Evolutionary conservation across 768 basidiomycete species (phyloP).

Genomic region (Thelephora aurantiotincta): DNA sequence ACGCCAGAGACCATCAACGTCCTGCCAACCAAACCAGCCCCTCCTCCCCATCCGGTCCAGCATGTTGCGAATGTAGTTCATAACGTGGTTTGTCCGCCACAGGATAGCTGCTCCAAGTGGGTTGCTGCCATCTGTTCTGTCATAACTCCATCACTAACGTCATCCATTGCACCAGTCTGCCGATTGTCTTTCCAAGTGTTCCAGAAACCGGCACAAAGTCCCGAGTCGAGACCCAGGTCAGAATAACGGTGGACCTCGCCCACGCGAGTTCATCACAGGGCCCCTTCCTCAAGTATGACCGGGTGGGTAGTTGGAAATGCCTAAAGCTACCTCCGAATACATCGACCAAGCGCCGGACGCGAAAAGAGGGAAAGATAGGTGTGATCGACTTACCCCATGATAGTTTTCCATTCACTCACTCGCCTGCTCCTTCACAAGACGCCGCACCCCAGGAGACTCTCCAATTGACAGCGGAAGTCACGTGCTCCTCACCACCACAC

Average conservation of each 20-base stretch:
- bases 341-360: constrained; percentile 70
- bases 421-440: constrained; percentile 26
- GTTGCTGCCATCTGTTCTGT: constrained; percentile 14
- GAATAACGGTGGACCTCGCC: constrained; percentile 69
- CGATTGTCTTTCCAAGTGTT: constrained; percentile 74
- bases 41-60: constrained; percentile 43
- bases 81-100: constrained; percentile 55
- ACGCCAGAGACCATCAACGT: background rate
- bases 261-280: constrained; percentile 45
- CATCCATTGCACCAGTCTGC: constrained; percentile 32
- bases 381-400: constrained; percentile 4
- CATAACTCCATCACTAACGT: background rate
- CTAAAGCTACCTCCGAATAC: constrained; percentile 68
- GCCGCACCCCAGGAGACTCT: constrained; percentile 57
- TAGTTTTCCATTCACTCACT: constrained; percentile 10
- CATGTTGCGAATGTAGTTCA: constrained; percentile 21
- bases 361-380: constrained; percentile 80
- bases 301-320: constrained; percentile 87
- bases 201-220: constrained; percentile 79
- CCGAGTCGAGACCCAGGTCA: constrained; percentile 89
- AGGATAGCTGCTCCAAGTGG: constrained; percentile 66
- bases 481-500: constrained; percentile 71
- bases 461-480: constrained; percentile 56
- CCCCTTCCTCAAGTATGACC: constrained; percentile 54
- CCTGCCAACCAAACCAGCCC: constrained; percentile 35